Conservation (phyloP, 768 basidiomycete species). For the Suillus hirtellus region DNA sequence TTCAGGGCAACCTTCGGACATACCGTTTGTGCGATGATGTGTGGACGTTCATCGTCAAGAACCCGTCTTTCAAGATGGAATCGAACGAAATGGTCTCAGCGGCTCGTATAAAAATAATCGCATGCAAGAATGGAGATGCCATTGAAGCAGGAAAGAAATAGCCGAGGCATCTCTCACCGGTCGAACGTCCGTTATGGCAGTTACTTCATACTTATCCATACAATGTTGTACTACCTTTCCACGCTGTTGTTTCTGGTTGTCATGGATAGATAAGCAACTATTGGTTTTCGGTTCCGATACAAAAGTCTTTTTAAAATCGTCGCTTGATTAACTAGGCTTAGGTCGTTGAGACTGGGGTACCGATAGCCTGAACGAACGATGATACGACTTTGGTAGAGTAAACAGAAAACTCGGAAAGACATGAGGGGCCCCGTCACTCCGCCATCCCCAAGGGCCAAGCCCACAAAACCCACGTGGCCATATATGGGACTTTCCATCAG, state of each 20-base stretch:
- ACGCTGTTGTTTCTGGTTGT: conserved; percentile 3
- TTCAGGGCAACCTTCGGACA: conserved; percentile 84
- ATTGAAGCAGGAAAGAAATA: conserved; percentile 78
- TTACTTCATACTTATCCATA: conserved; percentile 24
- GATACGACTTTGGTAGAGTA: not conserved
- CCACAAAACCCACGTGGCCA: conserved; percentile 24
- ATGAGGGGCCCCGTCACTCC: conserved; percentile 3
- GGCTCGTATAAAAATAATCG: conserved; percentile 93
- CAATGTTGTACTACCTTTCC: conserved; percentile 26
- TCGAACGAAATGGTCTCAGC: conserved; percentile 74
- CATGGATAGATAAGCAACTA: conserved; percentile 5
- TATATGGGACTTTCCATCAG: conserved; percentile 24
- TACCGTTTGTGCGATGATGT: conserved; percentile 95
- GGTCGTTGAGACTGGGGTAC: not conserved
- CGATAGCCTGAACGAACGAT: not conserved
- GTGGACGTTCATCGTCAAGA: conserved; percentile 97
- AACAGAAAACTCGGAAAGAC: not conserved
- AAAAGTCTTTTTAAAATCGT: not conserved
- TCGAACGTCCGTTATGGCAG: not conserved
- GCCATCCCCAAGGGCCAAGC: conserved; percentile 5
- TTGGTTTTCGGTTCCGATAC: not conserved
- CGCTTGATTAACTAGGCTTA: not conserved
- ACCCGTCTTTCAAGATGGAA: conserved; percentile 95
- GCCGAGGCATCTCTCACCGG: not conserved
- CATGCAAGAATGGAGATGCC: conserved; percentile 94